Evolutionary conservation across 2,329 filamentous ascomycete species (phyloP).

Genomic region (Penicillium sp.): DNA sequence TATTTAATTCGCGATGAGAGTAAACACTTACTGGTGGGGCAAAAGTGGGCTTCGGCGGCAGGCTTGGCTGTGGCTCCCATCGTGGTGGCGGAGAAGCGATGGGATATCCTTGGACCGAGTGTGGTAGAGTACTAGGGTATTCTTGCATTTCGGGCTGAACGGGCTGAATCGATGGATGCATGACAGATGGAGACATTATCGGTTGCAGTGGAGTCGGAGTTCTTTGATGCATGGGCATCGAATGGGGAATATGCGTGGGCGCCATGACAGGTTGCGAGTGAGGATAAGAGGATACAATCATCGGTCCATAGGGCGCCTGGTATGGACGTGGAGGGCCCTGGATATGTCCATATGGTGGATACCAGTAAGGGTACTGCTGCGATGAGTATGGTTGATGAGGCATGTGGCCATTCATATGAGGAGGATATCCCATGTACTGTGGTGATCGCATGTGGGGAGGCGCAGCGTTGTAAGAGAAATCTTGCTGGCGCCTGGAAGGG

Average conservation of each 20-base stretch:
- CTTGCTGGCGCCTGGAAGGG: slow-evolving; percentile 47
- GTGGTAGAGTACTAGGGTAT: slow-evolving; percentile 25
- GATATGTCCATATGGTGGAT: slow-evolving; percentile 43
- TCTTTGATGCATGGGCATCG: slow-evolving; percentile 38
- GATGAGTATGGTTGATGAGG: slow-evolving; percentile 46
- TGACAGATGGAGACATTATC: slow-evolving; percentile 36
- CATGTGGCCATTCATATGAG: slow-evolving; percentile 56
- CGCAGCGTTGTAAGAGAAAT: slow-evolving; percentile 43
- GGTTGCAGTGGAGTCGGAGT: slow-evolving; percentile 39
- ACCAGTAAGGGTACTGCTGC: slow-evolving; percentile 49
- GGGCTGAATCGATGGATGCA: slow-evolving; percentile 26
- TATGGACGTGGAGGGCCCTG: slow-evolving; percentile 42
- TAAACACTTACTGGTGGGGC: slow-evolving; percentile 47
- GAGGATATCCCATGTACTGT: slow-evolving; percentile 59
- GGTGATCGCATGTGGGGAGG: slow-evolving; percentile 56
- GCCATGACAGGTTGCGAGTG: slow-evolving; percentile 42
- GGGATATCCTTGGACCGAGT: slow-evolving; percentile 31
- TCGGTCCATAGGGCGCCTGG: slow-evolving; percentile 41
- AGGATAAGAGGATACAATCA: slow-evolving; percentile 46
- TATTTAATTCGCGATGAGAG: background rate
- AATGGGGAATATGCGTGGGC: slow-evolving; percentile 37
- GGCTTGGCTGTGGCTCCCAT: slow-evolving; percentile 23
- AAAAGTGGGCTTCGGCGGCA: slow-evolving; percentile 40
- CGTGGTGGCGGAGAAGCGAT: slow-evolving; percentile 33
- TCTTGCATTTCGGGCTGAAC: slow-evolving; percentile 31